phyloP scores from a whole-genome alignment of 805 yeast species.

The Ogataea trehalophila region DNA sequence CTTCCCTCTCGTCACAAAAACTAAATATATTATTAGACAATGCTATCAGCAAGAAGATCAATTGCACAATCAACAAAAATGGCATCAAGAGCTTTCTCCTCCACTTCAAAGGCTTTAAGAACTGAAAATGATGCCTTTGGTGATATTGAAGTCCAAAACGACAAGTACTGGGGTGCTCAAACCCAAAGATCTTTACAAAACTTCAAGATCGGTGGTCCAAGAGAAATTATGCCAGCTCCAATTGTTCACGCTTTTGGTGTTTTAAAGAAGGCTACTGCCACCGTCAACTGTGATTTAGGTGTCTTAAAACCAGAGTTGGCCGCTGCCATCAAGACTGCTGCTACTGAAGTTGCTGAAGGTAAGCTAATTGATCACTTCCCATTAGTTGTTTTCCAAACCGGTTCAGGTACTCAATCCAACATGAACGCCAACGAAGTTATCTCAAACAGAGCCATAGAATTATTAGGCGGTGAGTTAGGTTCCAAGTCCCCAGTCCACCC shows the following conservation, averaged over 20 bases:
- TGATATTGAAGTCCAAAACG: constrained; percentile 82
- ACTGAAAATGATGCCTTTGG: constrained; percentile 96
- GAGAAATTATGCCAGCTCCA: constrained; percentile 90
- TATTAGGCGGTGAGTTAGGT: constrained; percentile 88
- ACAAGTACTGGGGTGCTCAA: constrained; percentile 97
- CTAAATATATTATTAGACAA: background rate
- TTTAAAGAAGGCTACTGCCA: constrained; percentile 91
- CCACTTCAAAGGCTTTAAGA: constrained; percentile 39
- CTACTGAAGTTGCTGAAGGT: constrained; percentile 91
- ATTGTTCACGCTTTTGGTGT: constrained; percentile 89
- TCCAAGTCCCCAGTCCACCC: constrained; percentile 96
- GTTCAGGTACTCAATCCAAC: constrained; percentile 97
- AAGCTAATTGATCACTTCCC: constrained; percentile 94
- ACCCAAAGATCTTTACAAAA: constrained; percentile 90
- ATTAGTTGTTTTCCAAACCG: constrained; percentile 97
- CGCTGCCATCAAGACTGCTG: constrained; percentile 84
- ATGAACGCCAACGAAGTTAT: constrained; percentile 99
- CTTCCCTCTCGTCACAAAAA: too few species aligned
- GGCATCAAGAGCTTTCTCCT: constrained; percentile 27
- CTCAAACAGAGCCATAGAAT: constrained; percentile 95
- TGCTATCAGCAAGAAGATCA: constrained; percentile 25
- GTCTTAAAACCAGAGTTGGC: constrained; percentile 79
- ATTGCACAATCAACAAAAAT: constrained; percentile 8
- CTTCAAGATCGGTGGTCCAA: constrained; percentile 92
- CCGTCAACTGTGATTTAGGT: constrained; percentile 80